Base-by-base conservation (phyloP, 2,329 filamentous ascomycete species). In the Fusarium sp. region DNA sequence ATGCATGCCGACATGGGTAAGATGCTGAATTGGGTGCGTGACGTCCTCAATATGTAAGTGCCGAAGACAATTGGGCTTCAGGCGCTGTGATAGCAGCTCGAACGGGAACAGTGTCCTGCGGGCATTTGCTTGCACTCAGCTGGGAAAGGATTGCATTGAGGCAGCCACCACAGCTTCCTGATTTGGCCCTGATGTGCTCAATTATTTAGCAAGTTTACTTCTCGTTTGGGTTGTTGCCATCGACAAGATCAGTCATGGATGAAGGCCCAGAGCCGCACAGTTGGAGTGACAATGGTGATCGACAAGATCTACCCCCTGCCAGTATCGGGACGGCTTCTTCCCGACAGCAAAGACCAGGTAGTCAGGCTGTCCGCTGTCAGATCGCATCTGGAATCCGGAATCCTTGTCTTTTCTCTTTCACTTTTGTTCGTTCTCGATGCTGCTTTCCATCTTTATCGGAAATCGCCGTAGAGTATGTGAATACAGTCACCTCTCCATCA, bases 241-340 rank as follows among this genome's bases (percentile, higher is more conserved):
- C 7, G 46, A 50, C 41, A 42, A 43, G 46, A 46, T 57, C 25
- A 45, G 20, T 39, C 25, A 47, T 59, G 36, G n/a, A 43, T 58
- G 67, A 49, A 40, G 58, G 60, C 54, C 57, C 59, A 72, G 66
- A 74, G 70, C 68, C 66, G 67, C 65, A 69, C 42, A 47, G 35
- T 67, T 41, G 42, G 54, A 53, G 55, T 53, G 53, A 53, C 52
- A 53, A 52, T 60, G 36, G 57, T 66, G 72, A 74, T 74, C 72
- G 70, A 59, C 72, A 73, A 72, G 72, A 72, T 74, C 66, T 70
- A 49, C 68, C 71, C 63, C 71, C 71, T 67, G 69, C 65, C 69
- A 63, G 68, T 25, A 43, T 57, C 72, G 66, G 63, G 66, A 72
- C 62, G 59, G 64, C 49, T 36, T 57, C 49, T 59, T 61, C 29